Evolutionary conservation across 2,329 filamentous ascomycete genomes (phyloP), one percentile per base, ranked within the genome.

Genomic region (Sarocladiaceae sp.): DNA sequence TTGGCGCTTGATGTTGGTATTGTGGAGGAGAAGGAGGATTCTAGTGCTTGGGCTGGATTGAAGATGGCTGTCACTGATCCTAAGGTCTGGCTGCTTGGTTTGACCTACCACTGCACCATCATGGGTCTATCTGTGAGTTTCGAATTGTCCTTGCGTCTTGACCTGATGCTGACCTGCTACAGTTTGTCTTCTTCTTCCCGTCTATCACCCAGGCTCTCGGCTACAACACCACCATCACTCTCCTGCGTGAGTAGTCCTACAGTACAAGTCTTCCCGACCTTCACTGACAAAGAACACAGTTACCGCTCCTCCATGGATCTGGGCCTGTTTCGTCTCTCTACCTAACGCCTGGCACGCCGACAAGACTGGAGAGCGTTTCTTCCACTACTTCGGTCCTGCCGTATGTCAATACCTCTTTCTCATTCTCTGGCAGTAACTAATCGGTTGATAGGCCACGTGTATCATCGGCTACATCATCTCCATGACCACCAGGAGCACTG

Each of bases 1-100:
- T 77, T 82, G 70, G 63, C 77, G 3, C 79, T 82, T 63, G 80
- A 83, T 56, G 77, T 80, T 1, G 79, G 78, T 36, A 77, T 82
- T 61, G 76, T 75, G 1, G 79, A 82, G 53, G 79, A 83, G 57
- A 69, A 71, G 0, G 66, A 69, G 1, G 71, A 74, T n/a, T 71
- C 80, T 58, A 74, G 74, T 3, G 60, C 71, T 2, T 76, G 80
- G 55, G 72, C 73, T 8, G 82, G 82, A 10, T 63, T 83, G 26
- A 68, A 77, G 50, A 79, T 85, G 75, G 79, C 80, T 0, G 60
- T 83, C 48, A 81, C 78, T 63, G 83, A 86, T 55, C 15, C 68
- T 56, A 85, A 84, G 69, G 80, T 84, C 55, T 86, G 44, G 44
- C 44, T 48, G 8, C 44, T 48, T 29, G 44, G 44, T n/a, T 28